Evolutionary conservation across 192 early-diverging fungal species (phyloP).

Genomic region (Umbelopsis vinacea): DNA sequence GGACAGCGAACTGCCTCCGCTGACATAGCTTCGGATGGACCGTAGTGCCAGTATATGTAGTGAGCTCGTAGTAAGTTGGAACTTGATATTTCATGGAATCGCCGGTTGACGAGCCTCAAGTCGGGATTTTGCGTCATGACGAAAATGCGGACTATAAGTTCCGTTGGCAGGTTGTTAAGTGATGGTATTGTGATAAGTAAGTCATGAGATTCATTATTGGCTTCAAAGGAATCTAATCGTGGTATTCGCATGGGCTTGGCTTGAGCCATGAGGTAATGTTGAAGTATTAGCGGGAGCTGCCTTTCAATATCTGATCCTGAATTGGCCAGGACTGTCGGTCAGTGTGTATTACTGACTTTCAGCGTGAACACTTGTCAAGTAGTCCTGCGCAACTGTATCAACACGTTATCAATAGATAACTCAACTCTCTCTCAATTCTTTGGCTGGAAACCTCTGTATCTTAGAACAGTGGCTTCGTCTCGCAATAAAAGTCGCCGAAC

Average conservation of each 20-base stretch:
- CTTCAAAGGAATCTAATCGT: slow-evolving; percentile 16
- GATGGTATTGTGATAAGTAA: neutral
- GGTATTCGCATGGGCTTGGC: neutral
- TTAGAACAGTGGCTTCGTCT: no score
- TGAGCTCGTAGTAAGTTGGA: slow-evolving; percentile 34
- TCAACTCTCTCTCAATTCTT: no score
- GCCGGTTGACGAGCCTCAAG: slow-evolving; percentile 2
- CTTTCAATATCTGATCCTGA: neutral
- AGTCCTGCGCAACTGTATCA: no score
- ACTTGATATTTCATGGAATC: slow-evolving; percentile 27
- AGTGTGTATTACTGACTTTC: no score
- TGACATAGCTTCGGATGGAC: slow-evolving; percentile 18
- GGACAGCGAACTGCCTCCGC: slow-evolving; percentile 19
- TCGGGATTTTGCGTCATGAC: slow-evolving; percentile 37
- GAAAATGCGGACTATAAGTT: slow-evolving; percentile 40
- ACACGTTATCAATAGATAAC: no score
- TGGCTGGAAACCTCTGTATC: no score
- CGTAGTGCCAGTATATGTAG: slow-evolving; percentile 32
- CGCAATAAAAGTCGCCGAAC: no score
- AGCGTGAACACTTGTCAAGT: no score
- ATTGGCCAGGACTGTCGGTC: neutral
- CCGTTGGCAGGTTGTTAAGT: slow-evolving; percentile 28
- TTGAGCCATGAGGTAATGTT: neutral
- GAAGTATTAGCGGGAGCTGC: neutral
- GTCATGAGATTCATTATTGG: neutral